Evolutionary conservation across 208 protist genomes (phyloP).

Genomic region (Leishmania mexicana): DNA sequence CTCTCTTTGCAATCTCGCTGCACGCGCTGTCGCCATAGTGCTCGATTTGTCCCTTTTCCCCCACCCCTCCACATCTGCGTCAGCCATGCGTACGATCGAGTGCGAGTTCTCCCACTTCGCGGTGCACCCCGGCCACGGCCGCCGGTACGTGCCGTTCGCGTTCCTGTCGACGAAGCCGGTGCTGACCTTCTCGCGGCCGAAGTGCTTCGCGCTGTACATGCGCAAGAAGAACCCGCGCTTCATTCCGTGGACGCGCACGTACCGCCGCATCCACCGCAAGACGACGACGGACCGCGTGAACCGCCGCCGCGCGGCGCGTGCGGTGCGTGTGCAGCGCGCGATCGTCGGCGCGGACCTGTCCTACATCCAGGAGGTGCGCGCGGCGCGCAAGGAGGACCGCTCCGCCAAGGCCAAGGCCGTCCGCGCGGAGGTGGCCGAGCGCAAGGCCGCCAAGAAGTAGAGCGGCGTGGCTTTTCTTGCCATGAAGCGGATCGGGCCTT

Average conservation of each 20-base stretch:
- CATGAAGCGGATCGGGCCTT: background rate
- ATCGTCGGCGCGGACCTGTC: constrained; percentile 90
- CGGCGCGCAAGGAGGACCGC: constrained; percentile 80
- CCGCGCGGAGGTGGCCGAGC: constrained; percentile 88
- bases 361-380: constrained; percentile 90
- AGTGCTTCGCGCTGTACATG: constrained; percentile 93
- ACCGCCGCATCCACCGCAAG: constrained; percentile 94
- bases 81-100: constrained; percentile 52
- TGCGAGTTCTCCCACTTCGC: constrained; percentile 94
- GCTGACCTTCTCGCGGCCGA: constrained; percentile 90
- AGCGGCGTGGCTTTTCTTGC: background rate
- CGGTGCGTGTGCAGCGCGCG: constrained; percentile 76
- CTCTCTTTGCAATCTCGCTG: background rate
- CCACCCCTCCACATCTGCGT: constrained; percentile 44
- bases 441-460: constrained; percentile 93
- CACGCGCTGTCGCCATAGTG: background rate
- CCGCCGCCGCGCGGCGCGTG: constrained; percentile 80
- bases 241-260: constrained; percentile 93
- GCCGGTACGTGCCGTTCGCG: constrained; percentile 93
- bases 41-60: background rate
- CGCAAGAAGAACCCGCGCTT: constrained; percentile 96
- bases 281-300: constrained; percentile 82
- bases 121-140: constrained; percentile 94
- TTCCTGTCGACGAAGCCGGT: constrained; percentile 95
- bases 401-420: constrained; percentile 89